Conservation (phyloP, 108 stramenopile genomes). For the Stephanodiscus minutulus region DNA sequence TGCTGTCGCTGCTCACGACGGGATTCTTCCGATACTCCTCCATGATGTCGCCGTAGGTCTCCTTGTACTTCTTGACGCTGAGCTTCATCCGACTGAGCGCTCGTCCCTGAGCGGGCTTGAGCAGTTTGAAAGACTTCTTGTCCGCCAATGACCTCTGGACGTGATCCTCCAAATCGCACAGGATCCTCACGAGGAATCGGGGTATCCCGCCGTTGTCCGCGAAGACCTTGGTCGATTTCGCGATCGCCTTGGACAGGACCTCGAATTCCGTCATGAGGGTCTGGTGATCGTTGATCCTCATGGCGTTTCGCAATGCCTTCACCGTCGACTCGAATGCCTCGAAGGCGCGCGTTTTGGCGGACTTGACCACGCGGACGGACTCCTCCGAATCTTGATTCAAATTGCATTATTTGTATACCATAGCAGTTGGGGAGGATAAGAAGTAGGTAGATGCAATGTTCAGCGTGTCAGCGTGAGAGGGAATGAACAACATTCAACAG, state of each 20-base stretch:
- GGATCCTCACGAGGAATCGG: slow-evolving; percentile 76
- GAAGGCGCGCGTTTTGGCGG: slow-evolving; percentile 88
- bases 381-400: slow-evolving; percentile 90
- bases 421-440: slow-evolving; percentile 6
- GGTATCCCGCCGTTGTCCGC: slow-evolving; percentile 82
- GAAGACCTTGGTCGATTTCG: slow-evolving; percentile 69
- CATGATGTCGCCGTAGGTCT: slow-evolving; percentile 77
- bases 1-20: slow-evolving; percentile 38
- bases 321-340: slow-evolving; percentile 85
- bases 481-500: no score
- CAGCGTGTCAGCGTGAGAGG: no score
- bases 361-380: slow-evolving; percentile 95
- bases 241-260: slow-evolving; percentile 84
- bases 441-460: slow-evolving; percentile 14
- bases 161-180: slow-evolving; percentile 91
- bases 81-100: slow-evolving; percentile 97
- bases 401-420: slow-evolving; percentile 1
- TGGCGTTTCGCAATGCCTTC: slow-evolving; percentile 74
- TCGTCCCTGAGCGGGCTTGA: slow-evolving; percentile 88
- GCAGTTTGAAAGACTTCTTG: slow-evolving; percentile 92
- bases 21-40: slow-evolving; percentile 84
- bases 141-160: slow-evolving; percentile 79
- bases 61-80: slow-evolving; percentile 91
- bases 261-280: slow-evolving; percentile 86
- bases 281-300: slow-evolving; percentile 78